Percentiles rank a stretch among this genome's conserved stretches.
These are phyloP conservation scores for Coffea humblotiana DNA, from an alignment of 305 asterid genomes.

Conservation along the genomic window DNA sequence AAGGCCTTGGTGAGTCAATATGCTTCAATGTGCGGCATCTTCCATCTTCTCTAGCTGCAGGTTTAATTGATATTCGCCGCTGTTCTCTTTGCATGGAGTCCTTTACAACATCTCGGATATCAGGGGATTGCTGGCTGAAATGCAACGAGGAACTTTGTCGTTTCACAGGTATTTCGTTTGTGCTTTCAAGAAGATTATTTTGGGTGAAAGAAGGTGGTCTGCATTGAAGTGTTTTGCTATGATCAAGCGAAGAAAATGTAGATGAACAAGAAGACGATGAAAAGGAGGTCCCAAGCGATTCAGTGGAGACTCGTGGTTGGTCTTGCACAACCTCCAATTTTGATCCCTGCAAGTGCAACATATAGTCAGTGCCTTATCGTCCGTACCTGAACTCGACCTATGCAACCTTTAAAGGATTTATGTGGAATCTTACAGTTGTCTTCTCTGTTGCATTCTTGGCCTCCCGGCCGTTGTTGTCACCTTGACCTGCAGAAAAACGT, in stretches of 20 bases:
- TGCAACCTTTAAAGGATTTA: background rate
- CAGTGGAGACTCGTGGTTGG: slow-evolving; percentile 59
- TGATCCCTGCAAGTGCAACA: slow-evolving; percentile 55
- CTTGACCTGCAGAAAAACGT: slow-evolving; percentile 38
- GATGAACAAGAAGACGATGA: slow-evolving; percentile 67
- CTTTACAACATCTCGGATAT: slow-evolving; percentile 68
- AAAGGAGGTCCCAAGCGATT: slow-evolving; percentile 61
- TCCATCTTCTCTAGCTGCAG: slow-evolving; percentile 46
- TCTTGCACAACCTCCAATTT: slow-evolving; percentile 36
- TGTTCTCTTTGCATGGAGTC: slow-evolving; percentile 83
- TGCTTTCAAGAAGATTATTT: slow-evolving; percentile 34
- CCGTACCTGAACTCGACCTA: background rate
- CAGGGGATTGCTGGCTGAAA: slow-evolving; percentile 42
- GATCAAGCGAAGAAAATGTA: slow-evolving; percentile 58
- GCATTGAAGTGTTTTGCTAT: slow-evolving; percentile 40
- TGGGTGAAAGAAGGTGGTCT: slow-evolving; percentile 34
- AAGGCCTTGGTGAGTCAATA: slow-evolving; percentile 86
- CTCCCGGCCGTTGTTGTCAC: slow-evolving; percentile 43
- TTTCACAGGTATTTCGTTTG: slow-evolving; percentile 28
- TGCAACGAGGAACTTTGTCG: slow-evolving; percentile 29
- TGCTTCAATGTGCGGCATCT: slow-evolving; percentile 62
- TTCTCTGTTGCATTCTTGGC: slow-evolving; percentile 37
- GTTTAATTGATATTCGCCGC: slow-evolving; percentile 60
- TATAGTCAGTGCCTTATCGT: slow-evolving; percentile 1
- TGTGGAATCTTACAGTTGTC: slow-evolving; percentile 40